Conservation (phyloP, 495 filamentous ascomycete genomes). For the Aspergillus nidulans region DNA sequence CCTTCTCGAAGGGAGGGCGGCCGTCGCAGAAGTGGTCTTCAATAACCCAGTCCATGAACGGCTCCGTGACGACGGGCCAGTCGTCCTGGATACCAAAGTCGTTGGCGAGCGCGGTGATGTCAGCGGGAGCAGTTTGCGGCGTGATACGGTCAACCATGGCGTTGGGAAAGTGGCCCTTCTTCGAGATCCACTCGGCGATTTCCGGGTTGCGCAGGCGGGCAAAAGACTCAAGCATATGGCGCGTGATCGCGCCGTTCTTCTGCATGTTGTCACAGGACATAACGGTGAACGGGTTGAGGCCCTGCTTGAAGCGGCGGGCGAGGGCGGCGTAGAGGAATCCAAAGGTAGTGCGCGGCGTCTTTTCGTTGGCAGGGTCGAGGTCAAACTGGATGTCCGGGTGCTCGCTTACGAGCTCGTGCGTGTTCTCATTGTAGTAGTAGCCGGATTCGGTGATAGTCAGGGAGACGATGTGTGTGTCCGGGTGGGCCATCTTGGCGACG, state of each 20-base stretch:
- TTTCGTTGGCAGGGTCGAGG: conserved; percentile 37
- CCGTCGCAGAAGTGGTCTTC: conserved; percentile 46
- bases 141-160: conserved; percentile 51
- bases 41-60: conserved; percentile 49
- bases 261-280: conserved; percentile 52
- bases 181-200: conserved; percentile 41
- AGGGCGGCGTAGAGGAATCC: conserved; percentile 47
- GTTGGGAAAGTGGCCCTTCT: conserved; percentile 43
- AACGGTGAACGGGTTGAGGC: conserved; percentile 45
- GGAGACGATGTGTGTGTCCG: conserved; percentile 47
- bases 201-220: conserved; percentile 37
- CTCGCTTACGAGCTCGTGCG: conserved; percentile 42
- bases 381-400: conserved; percentile 46
- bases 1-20: conserved; percentile 43
- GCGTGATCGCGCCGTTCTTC: conserved; percentile 47
- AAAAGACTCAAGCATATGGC: conserved; percentile 46
- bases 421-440: conserved; percentile 51
- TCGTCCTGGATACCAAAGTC: conserved; percentile 39
- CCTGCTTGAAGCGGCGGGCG: conserved; percentile 33
- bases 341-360: conserved; percentile 39
- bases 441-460: conserved; percentile 50
- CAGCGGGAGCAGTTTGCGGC: conserved; percentile 37
- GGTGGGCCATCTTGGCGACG: conserved; percentile 47
- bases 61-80: conserved; percentile 48
- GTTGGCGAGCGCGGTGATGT: conserved; percentile 34